These are phyloP conservation scores for Ascochyta viciae-villosae DNA, from an alignment of 2,329 filamentous ascomycete genomes.

Conservation along the genomic window DNA sequence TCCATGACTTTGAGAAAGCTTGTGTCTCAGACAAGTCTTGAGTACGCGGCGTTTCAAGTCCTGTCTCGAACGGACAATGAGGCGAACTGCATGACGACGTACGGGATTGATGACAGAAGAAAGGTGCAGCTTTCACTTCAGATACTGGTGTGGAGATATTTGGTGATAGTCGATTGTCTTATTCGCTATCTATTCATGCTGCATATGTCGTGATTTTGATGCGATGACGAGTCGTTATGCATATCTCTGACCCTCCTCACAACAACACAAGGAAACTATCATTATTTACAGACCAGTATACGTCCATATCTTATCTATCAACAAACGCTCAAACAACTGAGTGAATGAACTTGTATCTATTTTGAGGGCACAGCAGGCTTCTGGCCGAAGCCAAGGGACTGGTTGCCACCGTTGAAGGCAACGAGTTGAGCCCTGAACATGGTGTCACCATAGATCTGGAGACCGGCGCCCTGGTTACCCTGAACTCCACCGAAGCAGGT, in stretches of 20 bases:
- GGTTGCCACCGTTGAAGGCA: slow-evolving; percentile 63
- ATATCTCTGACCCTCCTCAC: background rate
- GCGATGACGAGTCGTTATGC: background rate
- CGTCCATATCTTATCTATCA: slow-evolving; percentile 9
- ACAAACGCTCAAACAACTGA: slow-evolving; percentile 7
- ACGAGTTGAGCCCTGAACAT: slow-evolving; percentile 68
- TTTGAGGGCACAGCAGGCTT: slow-evolving; percentile 20
- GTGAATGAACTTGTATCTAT: background rate
- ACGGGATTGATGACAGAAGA: background rate
- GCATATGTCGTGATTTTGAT: background rate
- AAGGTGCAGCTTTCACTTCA: no score
- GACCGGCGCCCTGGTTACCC: slow-evolving; percentile 57
- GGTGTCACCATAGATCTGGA: slow-evolving; percentile 70
- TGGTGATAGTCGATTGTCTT: background rate
- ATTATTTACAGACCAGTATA: slow-evolving; percentile 20
- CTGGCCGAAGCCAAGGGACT: slow-evolving; percentile 60
- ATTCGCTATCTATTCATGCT: slow-evolving; percentile 5
- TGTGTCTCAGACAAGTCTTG: slow-evolving; percentile 2
- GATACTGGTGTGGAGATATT: background rate
- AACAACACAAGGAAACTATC: slow-evolving; percentile 2
- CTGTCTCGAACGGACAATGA: slow-evolving; percentile 7
- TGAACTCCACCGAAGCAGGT: slow-evolving; percentile 75
- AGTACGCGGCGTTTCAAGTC: slow-evolving; percentile 12
- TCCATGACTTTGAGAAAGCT: background rate
- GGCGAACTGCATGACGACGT: background rate